A percentile compares a stretch with the other conserved stretches of the same genome.
phyloP scores from a whole-genome alignment of 2,329 filamentous ascomycete species.

The Calonectria pseudoreteaudii region DNA sequence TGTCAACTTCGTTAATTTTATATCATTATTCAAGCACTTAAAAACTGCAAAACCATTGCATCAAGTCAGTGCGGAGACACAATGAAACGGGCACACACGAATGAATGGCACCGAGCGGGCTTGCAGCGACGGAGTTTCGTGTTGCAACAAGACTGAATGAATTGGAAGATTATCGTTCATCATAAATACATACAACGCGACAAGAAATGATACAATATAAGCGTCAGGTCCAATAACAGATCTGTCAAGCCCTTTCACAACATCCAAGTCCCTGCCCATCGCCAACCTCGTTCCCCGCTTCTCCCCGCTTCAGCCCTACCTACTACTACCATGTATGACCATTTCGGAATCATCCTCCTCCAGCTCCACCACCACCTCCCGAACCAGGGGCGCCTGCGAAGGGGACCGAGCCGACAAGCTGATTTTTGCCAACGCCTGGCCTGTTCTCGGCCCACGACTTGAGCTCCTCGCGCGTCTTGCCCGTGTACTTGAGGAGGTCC shows the following conservation, averaged over 20 bases:
- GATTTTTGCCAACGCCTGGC: slow-evolving; percentile 55
- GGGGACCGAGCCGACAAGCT: slow-evolving; percentile 48
- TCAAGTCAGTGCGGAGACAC: not conserved
- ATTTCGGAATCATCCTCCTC: slow-evolving; percentile 48
- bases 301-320: slow-evolving; percentile 47
- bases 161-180: not conserved
- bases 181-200: not conserved
- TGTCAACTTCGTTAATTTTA: not conserved
- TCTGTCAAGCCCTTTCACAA: slow-evolving; percentile 14
- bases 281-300: not conserved
- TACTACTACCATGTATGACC: no score
- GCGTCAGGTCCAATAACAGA: not conserved
- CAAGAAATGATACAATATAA: not conserved
- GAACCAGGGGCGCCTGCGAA: slow-evolving; percentile 45
- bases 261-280: slow-evolving; percentile 31
- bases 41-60: not conserved
- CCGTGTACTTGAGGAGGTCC: slow-evolving; percentile 55
- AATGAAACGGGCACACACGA: not conserved
- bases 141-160: not conserved
- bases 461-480: slow-evolving; percentile 51
- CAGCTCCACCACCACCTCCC: slow-evolving; percentile 40
- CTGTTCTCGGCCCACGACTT: slow-evolving; percentile 50
- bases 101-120: not conserved
- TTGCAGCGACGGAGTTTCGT: not conserved
- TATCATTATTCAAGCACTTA: no score